A percentile compares a stretch with the other conserved stretches of the same genome.
phyloP scores from a whole-genome alignment of 176 grass and related monocot genomes.

The Elaeis guineensis region DNA sequence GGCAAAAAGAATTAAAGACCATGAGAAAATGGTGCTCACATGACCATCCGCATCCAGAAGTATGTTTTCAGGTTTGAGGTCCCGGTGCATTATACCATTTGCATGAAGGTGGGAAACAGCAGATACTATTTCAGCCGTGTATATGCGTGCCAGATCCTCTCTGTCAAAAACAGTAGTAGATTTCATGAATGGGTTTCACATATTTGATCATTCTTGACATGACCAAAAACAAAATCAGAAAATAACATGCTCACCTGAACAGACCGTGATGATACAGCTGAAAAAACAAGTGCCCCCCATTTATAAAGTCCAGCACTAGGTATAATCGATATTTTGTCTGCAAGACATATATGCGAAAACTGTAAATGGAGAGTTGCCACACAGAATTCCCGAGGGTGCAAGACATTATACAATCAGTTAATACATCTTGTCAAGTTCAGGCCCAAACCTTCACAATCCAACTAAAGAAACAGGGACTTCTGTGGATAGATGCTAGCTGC shows the following conservation, averaged over 20 bases:
- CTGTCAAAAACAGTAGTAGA: slow-evolving; percentile 27
- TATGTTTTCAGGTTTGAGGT: slow-evolving; percentile 99
- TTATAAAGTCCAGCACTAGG: slow-evolving; percentile 92
- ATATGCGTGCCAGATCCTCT: slow-evolving; percentile 85
- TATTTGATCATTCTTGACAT: too few species aligned
- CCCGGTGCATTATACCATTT: slow-evolving; percentile 96
- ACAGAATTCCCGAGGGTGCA: too few species aligned
- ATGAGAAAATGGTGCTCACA: slow-evolving; percentile 36
- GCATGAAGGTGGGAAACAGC: slow-evolving; percentile 84
- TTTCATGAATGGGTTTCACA: too few species aligned
- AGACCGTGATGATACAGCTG: slow-evolving; percentile 96
- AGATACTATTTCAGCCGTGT: slow-evolving; percentile 89
- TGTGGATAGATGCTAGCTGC: too few species aligned
- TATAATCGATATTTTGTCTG: slow-evolving; percentile 97
- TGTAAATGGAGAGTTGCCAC: too few species aligned
- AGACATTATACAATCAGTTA: too few species aligned
- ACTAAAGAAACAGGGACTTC: too few species aligned
- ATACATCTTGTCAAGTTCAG: too few species aligned
- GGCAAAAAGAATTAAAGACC: neutral
- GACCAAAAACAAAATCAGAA: too few species aligned
- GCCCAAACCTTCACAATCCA: too few species aligned
- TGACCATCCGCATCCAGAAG: slow-evolving; percentile 85
- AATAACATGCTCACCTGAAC: slow-evolving; percentile 50
- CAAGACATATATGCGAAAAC: neutral
- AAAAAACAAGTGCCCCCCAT: slow-evolving; percentile 97